Evolutionary conservation across 1,139 yeast species (phyloP).

Genomic region (Debaryomyces singareniensis): DNA sequence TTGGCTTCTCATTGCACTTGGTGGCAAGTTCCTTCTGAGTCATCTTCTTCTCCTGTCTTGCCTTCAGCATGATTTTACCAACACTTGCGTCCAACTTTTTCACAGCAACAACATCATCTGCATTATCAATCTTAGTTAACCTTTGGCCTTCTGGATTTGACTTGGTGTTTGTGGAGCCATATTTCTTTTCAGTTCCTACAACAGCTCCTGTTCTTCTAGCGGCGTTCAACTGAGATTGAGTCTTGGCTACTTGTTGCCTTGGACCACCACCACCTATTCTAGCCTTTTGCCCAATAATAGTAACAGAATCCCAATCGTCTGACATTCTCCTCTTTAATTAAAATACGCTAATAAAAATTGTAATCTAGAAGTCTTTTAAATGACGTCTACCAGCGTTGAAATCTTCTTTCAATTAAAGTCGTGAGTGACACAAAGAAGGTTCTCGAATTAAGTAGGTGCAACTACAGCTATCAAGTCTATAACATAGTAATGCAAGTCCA

Average conservation of each 20-base stretch:
- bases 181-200: slow-evolving; percentile 89
- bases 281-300: slow-evolving; percentile 83
- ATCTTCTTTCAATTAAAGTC: too few relatives aligned
- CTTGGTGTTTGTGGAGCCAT: slow-evolving; percentile 59
- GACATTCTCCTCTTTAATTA: too few relatives aligned
- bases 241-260: slow-evolving; percentile 75
- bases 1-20: slow-evolving; percentile 91
- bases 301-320: slow-evolving; percentile 88
- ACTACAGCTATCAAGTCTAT: too few relatives aligned
- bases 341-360: too few relatives aligned
- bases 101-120: slow-evolving; percentile 90
- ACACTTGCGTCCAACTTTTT: slow-evolving; percentile 79
- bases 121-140: slow-evolving; percentile 85
- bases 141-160: slow-evolving; percentile 90
- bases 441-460: too few relatives aligned
- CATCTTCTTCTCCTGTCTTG: slow-evolving; percentile 80
- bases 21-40: slow-evolving; percentile 97
- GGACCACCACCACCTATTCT: slow-evolving; percentile 89
- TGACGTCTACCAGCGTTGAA: too few relatives aligned
- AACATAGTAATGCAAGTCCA: too few relatives aligned
- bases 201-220: slow-evolving; percentile 91
- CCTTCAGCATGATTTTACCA: slow-evolving; percentile 82
- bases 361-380: too few relatives aligned
- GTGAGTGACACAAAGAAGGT: too few relatives aligned
- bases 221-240: slow-evolving; percentile 75